These are phyloP conservation scores for Phytophthora quininea DNA, from an alignment of 352 stramenopile species.

Conservation along the genomic window DNA sequence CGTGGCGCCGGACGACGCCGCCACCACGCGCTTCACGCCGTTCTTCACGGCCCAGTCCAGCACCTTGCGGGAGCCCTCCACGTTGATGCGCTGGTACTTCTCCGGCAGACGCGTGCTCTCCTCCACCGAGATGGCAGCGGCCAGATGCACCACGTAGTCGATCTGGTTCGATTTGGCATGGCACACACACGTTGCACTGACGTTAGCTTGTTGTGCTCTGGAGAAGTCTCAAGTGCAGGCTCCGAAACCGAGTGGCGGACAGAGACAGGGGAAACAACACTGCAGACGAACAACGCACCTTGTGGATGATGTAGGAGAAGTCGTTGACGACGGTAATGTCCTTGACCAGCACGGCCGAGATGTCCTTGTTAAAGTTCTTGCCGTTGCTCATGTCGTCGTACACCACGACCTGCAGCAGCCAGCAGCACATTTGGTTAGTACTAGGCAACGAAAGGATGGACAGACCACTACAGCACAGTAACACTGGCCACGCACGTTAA, in stretches of 20 bases:
- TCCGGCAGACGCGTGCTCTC: slow-evolving; percentile 83
- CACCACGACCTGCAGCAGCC: slow-evolving; percentile 61
- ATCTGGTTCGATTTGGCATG: slow-evolving; percentile 39
- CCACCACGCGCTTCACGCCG: slow-evolving; percentile 79
- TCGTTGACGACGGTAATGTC: slow-evolving; percentile 82
- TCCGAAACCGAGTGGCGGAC: slow-evolving; percentile 15
- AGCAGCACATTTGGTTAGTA: slow-evolving; percentile 3
- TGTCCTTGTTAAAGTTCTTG: slow-evolving; percentile 80
- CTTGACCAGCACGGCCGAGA: slow-evolving; percentile 76
- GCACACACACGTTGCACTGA: slow-evolving; percentile 7
- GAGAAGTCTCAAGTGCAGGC: slow-evolving; percentile 4
- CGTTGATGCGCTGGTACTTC: slow-evolving; percentile 88
- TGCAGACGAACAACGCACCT: slow-evolving; percentile 39
- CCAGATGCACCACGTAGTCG: slow-evolving; percentile 85
- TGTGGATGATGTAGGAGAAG: slow-evolving; percentile 79
- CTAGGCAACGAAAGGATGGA: neutral
- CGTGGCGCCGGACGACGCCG: slow-evolving; percentile 76
- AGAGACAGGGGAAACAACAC: slow-evolving; percentile 20
- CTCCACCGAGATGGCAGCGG: slow-evolving; percentile 85
- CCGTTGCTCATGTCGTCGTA: slow-evolving; percentile 90
- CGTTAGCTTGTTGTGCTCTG: neutral
- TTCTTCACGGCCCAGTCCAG: slow-evolving; percentile 80
- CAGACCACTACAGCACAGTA: neutral
- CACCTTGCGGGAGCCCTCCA: slow-evolving; percentile 83
- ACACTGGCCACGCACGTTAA: slow-evolving; percentile 51